phyloP scores from a whole-genome alignment of 352 stramenopile species.

The Phytophthora pseudosyringae region DNA sequence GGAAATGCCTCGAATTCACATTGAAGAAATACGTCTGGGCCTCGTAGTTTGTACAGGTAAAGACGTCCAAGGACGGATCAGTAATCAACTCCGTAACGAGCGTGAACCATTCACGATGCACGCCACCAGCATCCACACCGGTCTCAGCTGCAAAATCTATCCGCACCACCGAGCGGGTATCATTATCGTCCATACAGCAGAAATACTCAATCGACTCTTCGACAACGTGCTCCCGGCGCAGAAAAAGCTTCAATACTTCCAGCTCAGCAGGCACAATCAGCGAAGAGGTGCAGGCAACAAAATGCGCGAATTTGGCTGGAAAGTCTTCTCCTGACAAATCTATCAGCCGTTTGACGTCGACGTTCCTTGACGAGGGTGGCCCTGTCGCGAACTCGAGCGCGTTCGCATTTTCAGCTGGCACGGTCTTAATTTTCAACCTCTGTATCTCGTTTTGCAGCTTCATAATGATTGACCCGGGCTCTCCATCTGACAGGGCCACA shows the following conservation, averaged over 20 bases:
- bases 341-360: conserved; percentile 34
- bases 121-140: conserved; percentile 74
- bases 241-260: conserved; percentile 49
- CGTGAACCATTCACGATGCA: conserved; percentile 84
- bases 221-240: conserved; percentile 50
- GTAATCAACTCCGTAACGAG: conserved; percentile 62
- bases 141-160: conserved; percentile 77
- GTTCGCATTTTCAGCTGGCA: conserved; percentile 11
- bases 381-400: conserved; percentile 29
- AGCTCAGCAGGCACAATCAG: conserved; percentile 49
- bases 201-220: conserved; percentile 64
- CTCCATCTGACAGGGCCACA: background rate
- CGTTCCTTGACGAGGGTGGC: conserved; percentile 3
- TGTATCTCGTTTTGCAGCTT: conserved; percentile 15
- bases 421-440: conserved; percentile 5
- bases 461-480: conserved; percentile 15
- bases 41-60: conserved; percentile 49
- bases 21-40: conserved; percentile 65
- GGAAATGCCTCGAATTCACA: conserved; percentile 33
- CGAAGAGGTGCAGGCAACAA: conserved; percentile 45
- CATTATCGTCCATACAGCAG: conserved; percentile 43
- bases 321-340: conserved; percentile 48
- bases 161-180: conserved; percentile 47
- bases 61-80: conserved; percentile 39
- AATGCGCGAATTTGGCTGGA: conserved; percentile 59